These are phyloP conservation scores for Aspergillus alliaceus DNA, from an alignment of 2,329 filamentous ascomycete species.

Conservation along the genomic window DNA sequence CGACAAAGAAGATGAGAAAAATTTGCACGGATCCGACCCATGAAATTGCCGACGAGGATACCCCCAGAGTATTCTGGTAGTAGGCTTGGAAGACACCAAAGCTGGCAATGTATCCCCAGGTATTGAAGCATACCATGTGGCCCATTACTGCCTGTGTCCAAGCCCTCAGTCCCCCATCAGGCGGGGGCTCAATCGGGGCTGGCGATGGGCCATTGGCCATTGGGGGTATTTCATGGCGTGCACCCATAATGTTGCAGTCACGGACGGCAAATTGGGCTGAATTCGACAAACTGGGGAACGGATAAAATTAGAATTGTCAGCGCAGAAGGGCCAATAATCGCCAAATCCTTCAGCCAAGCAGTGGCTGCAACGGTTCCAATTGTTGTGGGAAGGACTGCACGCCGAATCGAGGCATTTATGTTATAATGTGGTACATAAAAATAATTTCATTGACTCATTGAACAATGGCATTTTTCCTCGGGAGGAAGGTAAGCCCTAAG, in stretches of 20 bases:
- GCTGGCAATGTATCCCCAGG: slow-evolving; percentile 16
- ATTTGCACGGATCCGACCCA: slow-evolving; percentile 54
- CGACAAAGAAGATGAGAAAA: slow-evolving; percentile 44
- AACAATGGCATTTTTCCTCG: too few relatives aligned
- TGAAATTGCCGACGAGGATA: slow-evolving; percentile 40
- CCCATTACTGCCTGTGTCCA: slow-evolving; percentile 18
- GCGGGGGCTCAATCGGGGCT: slow-evolving; percentile 8
- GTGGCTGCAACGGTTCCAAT: background rate
- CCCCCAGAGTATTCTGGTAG: slow-evolving; percentile 38
- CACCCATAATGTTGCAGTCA: background rate
- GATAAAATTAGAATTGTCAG: too few relatives aligned
- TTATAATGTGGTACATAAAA: background rate
- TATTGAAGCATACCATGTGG: slow-evolving; percentile 17
- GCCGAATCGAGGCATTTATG: background rate
- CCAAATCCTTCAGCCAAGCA: background rate
- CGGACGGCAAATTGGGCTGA: background rate
- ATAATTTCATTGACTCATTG: background rate
- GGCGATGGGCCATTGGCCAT: background rate
- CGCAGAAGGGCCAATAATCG: too few relatives aligned
- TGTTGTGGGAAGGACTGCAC: background rate
- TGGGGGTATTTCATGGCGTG: background rate
- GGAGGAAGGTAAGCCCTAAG: background rate
- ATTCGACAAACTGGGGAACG: background rate
- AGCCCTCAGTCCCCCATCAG: slow-evolving; percentile 21
- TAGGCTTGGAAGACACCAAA: slow-evolving; percentile 31